Base-by-base conservation (phyloP, 2,329 filamentous ascomycete species). In the Neonectria faginata region DNA sequence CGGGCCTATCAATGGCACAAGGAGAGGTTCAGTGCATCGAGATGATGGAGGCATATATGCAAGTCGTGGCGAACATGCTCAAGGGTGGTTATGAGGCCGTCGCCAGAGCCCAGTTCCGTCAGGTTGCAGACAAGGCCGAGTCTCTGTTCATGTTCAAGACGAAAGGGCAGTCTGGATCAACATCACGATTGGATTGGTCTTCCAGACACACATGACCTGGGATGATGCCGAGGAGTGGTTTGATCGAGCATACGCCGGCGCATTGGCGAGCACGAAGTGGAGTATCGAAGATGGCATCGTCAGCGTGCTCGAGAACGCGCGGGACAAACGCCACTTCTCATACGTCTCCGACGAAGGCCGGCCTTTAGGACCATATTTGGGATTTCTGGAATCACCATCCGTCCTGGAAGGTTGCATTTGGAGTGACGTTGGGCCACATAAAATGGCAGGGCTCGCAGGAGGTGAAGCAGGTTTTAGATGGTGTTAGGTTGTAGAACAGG, bases 11-110 rank as follows among this genome's bases (percentile, higher is more conserved):
- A n/a, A 6, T 62, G 52, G 52, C n/a, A 57, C 7, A 5, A 25
- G 14, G 45, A 62, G 18, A 36, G 7, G 36, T 55, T 44, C 5
- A 25, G 11, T 31, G 11, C 14, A 11, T 57, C 31, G 59, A 62
- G 10, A 36, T 52, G n/a, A 36, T 62, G 44, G 59, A 62, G 22
- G 59, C 53, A 3, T 44, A 33, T 36, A 33, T 57, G 25, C 52
- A 62, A 27, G 44, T 62, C 5, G 45, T 20, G 3, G 59, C 52
- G 4, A 62, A 57, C n/a, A 45, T 62, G 33, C 27, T 57, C 12
- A 62, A 57, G 36, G 14, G 52, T 41, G 53, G 36, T 10, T 52
- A 51, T 11, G 8, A 9, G 33, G 33, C 25, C 5, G 16, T 20
- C 10, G 59, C 45, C 12, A 44, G 16, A 25, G 12, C 10, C 2